Percentiles rank a stretch among this genome's conserved stretches.
Conservation (phyloP, 306 rosid species). For the Prunus davidiana region DNA sequence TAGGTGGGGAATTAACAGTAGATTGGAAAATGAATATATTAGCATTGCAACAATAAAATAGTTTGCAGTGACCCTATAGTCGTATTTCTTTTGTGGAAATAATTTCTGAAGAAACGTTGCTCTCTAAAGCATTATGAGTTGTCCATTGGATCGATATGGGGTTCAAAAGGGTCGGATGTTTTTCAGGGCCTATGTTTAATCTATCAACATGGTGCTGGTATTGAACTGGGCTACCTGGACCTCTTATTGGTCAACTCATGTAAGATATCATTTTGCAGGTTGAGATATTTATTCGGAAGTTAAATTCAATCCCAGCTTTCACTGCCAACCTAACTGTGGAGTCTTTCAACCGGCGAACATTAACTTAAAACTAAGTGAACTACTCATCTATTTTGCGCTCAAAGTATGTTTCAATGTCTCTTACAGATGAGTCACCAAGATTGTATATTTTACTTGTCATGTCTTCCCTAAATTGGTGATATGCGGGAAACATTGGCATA, state of each 20-base stretch:
- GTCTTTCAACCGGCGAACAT: constrained; percentile 82
- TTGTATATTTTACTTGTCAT: constrained; percentile 6
- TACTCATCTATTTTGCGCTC: neutral
- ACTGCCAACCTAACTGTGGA: constrained; percentile 97
- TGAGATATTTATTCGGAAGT: constrained; percentile 79
- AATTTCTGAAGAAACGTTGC: neutral
- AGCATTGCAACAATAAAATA: neutral
- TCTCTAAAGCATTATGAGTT: neutral
- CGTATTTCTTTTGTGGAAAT: neutral
- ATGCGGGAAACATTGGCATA: neutral
- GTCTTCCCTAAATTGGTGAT: neutral
- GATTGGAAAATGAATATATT: constrained; percentile 2
- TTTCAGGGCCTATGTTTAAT: neutral
- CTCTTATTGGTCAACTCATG: constrained; percentile 7
- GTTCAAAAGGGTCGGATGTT: neutral
- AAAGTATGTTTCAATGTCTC: neutral
- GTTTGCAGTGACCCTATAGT: neutral
- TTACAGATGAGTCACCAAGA: constrained; percentile 18
- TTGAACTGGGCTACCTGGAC: constrained; percentile 7
- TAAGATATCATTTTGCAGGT: constrained; percentile 50
- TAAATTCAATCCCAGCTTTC: constrained; percentile 95
- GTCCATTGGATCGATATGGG: neutral
- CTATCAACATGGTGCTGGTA: neutral
- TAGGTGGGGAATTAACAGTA: neutral
- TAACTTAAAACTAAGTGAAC: constrained; percentile 39